A percentile compares a stretch with the other conserved stretches of the same genome.
phyloP scores from a whole-genome alignment of 129 eudicot genomes.

The Sambucus nigra region DNA sequence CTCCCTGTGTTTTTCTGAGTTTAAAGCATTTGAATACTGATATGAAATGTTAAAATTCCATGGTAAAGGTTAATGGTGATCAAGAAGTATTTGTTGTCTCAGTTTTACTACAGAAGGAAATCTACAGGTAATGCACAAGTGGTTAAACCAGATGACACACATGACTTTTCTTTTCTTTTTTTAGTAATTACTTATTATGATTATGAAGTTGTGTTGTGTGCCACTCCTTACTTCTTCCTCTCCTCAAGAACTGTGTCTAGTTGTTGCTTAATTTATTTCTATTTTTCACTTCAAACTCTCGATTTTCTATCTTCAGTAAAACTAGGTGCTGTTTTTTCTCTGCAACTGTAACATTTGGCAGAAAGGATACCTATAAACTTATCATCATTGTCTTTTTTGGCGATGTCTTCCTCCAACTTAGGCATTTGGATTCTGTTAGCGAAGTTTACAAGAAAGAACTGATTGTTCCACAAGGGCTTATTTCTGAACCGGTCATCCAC shows the following conservation, averaged over 20 bases:
- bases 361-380: no score
- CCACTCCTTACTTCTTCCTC: conserved; percentile 8
- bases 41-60: conserved; percentile 3
- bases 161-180: no score
- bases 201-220: no score
- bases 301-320: no score
- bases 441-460: conserved; percentile 51
- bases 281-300: no score
- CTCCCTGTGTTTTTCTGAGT: background rate
- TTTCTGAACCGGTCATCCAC: conserved; percentile 29
- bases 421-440: conserved; percentile 60
- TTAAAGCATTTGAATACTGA: background rate
- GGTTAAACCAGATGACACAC: background rate
- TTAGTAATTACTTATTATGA: no score
- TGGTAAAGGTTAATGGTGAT: conserved; percentile 52
- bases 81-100: conserved; percentile 65
- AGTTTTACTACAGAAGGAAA: conserved; percentile 47
- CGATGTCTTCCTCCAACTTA: conserved; percentile 16
- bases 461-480: conserved; percentile 27
- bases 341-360: no score
- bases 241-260: no score
- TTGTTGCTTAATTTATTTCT: no score
- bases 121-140: conserved; percentile 46
- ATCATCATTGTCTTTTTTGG: background rate
- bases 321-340: no score